Conservation (phyloP, 352 stramenopile genomes). For the Phytopythium kandeliae region DNA sequence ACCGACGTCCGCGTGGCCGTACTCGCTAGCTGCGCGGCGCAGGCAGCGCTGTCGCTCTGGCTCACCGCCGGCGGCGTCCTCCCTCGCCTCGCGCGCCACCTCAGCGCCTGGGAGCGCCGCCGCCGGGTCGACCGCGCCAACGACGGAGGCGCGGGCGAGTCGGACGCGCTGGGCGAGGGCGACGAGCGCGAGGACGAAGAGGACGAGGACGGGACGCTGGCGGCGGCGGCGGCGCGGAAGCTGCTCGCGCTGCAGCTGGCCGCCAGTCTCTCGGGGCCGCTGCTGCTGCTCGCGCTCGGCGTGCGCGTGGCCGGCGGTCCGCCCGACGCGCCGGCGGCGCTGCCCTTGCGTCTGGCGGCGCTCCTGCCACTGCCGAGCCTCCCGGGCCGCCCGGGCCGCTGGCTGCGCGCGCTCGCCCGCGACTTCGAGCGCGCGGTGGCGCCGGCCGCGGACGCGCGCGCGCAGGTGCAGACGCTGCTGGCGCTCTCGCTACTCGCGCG, state of each 20-base stretch:
- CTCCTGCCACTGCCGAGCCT: neutral
- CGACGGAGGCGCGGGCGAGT: no score
- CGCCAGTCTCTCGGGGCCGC: constrained; percentile 25
- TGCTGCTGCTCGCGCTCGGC: constrained; percentile 26
- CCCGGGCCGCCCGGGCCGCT: no score
- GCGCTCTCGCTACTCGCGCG: constrained; percentile 26
- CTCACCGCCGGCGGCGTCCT: neutral
- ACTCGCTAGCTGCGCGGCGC: constrained; percentile 17
- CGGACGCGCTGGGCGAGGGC: no score
- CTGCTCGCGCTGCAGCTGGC: constrained; percentile 35
- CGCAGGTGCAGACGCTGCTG: constrained; percentile 40
- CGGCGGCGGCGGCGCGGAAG: constrained; percentile 29
- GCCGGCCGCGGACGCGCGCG: constrained; percentile 15
- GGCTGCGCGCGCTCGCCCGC: constrained; percentile 7
- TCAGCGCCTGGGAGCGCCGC: no score
- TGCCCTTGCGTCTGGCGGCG: constrained; percentile 6
- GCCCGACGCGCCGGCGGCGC: neutral
- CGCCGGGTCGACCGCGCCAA: no score
- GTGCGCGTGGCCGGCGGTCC: neutral
- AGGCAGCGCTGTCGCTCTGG: constrained; percentile 19
- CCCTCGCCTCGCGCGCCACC: no score
- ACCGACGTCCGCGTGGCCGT: constrained; percentile 19
- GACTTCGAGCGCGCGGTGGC: constrained; percentile 11
- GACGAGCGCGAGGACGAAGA: no score
- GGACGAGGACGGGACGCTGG: neutral